Base-by-base conservation (phyloP, 345 rosid species). In the Cardamine resedifolia region DNA sequence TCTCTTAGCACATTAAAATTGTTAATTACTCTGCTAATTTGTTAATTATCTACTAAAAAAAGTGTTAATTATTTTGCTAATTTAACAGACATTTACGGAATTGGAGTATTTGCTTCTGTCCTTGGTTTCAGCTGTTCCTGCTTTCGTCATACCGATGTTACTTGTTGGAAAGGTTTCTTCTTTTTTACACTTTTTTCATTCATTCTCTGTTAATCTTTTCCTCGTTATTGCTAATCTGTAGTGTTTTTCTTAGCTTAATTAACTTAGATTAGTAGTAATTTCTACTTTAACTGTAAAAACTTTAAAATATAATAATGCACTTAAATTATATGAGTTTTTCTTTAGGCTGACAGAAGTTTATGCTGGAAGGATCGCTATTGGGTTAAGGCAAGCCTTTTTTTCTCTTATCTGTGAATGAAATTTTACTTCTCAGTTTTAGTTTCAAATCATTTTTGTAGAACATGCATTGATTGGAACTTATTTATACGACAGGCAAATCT, bases 101-200 rank as follows among this genome's bases (percentile, higher is more conserved):
- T 67, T 94, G 90, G 98, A 94, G 66, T 94, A 94, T 79, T 72
- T 94, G 81, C 90, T 94, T 41, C 77, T 87, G 53, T 88, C 83
- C 47, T 76, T 91, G 85, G 79, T 94, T 60, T 88, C 98, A 2
- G 96, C 96, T 12, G 84, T 88, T 70, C 97, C 98, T 36, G 82
- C 98, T 52, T 83, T 91, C 73, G 14, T 89, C 64, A 79, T 89
- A 53, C 98, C 98, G 0, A 72, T 83, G 55, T 23, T 94, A 1
- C 34, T 81, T 77, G 85, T 83, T 60, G 96, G 96, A 51, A 84
- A 91, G 99, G 98, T 91, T 91, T 39, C 3, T 16, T 31, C n/a
- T 58, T 19, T 10, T 43, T 12, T 11, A n/a, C n/a, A n/a, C 19
- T 28, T 30, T 20, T 2, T 49, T 49, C 56, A 28, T 28, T 34